Base-by-base conservation (phyloP, 2,329 filamentous ascomycete genomes). In the Cordyceps farinosa region DNA sequence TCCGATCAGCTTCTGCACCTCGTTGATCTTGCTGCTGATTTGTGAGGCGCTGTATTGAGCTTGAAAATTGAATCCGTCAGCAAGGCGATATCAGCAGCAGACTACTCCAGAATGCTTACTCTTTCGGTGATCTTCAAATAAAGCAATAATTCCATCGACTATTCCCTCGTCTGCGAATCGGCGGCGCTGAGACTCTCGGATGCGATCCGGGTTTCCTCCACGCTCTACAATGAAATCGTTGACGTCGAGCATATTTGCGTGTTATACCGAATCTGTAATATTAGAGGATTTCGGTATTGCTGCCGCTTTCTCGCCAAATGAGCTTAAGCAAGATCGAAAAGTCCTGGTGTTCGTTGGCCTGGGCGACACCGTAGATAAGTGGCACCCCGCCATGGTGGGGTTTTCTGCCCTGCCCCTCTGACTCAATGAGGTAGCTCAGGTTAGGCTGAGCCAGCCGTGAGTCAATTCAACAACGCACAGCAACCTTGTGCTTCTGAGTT, bases 181-280 rank as follows among this genome's bases (percentile, higher is more conserved):
- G 73, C 87, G 88, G 70, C 90, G 86, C 79, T 99, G 95, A 67
- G 90, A 95, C 77, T 97, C 92, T 76, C 90, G 90, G 77, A 99
- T 95, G 80, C 88, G 89, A 74, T 96, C 90, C 17, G 92, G 91
- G 79, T 98, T 87, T 70, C 95, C 95, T 69, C 94, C 95, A 70
- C 92, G 90, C 77, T 97, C 92, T 74, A 85, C 78, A 72, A 94
- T 89, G 74, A 94, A 92, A 74, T 93, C 90, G 69, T 85, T 82
- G 62, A 92, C 82, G 80, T 93, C 90, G 69, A 92, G 82, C 89
- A 92, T 92, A 40, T 66, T 77, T 70, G 32, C 36, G 47, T 44
- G 2, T 27, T 27, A 22, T 4, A 22, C 4, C 13, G 22, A 9
- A 22, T 47, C 13, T 48, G 4, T 5, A 15, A 13, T 44, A 30